These are phyloP conservation scores for Erythrophleum ivorense DNA, from an alignment of 331 rosid species.

Conservation along the genomic window DNA sequence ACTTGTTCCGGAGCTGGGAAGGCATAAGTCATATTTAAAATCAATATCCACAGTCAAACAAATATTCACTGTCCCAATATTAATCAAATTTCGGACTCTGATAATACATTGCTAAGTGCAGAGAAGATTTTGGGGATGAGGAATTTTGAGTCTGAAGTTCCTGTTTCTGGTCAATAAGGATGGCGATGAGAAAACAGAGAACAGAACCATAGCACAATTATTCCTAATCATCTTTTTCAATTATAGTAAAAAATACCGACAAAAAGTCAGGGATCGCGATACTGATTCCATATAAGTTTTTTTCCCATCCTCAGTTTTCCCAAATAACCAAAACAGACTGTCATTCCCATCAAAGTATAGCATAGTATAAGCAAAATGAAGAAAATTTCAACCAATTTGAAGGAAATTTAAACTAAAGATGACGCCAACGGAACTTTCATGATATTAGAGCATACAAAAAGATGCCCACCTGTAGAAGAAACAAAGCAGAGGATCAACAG, in stretches of 20 bases:
- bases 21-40: background rate
- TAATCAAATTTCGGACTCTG: no score
- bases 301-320: background rate
- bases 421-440: background rate
- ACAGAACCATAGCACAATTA: background rate
- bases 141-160: background rate
- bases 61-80: no score
- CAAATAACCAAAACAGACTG: background rate
- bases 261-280: background rate
- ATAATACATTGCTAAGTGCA: no score
- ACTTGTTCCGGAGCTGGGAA: constrained; percentile 64
- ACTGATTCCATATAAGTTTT: background rate
- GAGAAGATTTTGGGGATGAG: background rate
- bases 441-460: background rate
- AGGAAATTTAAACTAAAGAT: background rate
- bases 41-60: background rate
- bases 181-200: background rate
- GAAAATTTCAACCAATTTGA: background rate
- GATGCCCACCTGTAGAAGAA: constrained; percentile 63
- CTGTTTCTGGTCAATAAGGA: background rate
- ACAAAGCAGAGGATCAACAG: constrained; percentile 67
- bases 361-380: background rate
- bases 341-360: background rate
- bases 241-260: background rate
- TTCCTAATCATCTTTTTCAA: background rate